Percentiles rank a stretch among this genome's conserved stretches.
phyloP scores from a whole-genome alignment of 2,329 filamentous ascomycete species.

The Sclerotinia subarctica region DNA sequence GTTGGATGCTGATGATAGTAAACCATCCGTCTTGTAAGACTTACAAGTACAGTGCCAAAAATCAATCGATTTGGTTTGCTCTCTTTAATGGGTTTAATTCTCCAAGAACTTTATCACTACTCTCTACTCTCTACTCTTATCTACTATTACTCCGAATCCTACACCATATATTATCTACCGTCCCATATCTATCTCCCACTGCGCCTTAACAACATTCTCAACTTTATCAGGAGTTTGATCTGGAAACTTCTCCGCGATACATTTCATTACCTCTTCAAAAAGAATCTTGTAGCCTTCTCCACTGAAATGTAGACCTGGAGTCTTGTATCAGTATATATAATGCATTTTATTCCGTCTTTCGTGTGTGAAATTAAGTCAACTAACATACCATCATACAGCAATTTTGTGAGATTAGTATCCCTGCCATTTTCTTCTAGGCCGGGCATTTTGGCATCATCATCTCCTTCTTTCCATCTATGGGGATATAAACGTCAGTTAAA shows the following conservation, averaged over 20 bases:
- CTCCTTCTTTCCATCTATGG: slow-evolving; percentile 10
- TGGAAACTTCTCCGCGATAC: slow-evolving; percentile 1
- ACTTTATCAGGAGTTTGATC: slow-evolving; percentile 12
- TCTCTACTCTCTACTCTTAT: no score
- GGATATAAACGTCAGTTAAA: neutral
- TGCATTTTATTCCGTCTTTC: neutral
- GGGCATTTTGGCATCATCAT: slow-evolving; percentile 1
- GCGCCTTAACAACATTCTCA: neutral
- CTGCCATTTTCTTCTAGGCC: slow-evolving; percentile 4
- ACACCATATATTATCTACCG: neutral
- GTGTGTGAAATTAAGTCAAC: neutral
- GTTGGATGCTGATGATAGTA: no score
- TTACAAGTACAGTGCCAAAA: neutral
- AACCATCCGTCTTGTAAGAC: no score
- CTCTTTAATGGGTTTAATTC: neutral
- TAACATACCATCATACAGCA: slow-evolving; percentile 9
- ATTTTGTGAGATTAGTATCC: neutral
- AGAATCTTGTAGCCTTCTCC: slow-evolving; percentile 18
- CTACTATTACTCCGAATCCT: neutral
- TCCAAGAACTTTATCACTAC: neutral
- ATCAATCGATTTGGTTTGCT: no score
- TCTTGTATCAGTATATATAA: neutral
- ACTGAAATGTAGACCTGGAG: slow-evolving; percentile 14
- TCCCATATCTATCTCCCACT: slow-evolving; percentile 16
- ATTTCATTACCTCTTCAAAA: slow-evolving; percentile 8